A percentile compares a stretch with the other conserved stretches of the same genome.
These are phyloP conservation scores for Russula ochroleuca DNA, from an alignment of 768 basidiomycete genomes.

Conservation along the genomic window DNA sequence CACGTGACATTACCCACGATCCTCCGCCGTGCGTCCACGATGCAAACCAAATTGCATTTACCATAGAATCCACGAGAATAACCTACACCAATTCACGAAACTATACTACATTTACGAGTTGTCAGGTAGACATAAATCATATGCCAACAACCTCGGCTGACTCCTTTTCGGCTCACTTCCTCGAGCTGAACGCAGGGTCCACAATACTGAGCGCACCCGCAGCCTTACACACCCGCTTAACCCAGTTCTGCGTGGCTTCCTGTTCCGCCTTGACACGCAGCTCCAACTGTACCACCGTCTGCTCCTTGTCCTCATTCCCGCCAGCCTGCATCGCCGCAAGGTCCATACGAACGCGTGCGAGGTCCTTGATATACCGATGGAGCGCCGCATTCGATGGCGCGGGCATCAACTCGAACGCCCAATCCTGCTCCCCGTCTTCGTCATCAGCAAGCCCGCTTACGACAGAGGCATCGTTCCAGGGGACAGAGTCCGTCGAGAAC, in stretches of 20 bases:
- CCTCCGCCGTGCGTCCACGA: too few relatives aligned
- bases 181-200: conserved; percentile 17
- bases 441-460: background rate
- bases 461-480: background rate
- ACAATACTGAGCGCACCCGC: conserved; percentile 20
- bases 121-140: too few relatives aligned
- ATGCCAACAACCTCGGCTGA: too few relatives aligned
- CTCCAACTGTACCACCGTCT: background rate
- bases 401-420: conserved; percentile 8
- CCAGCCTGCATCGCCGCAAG: background rate
- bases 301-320: background rate
- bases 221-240: background rate
- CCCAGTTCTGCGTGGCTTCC: conserved; percentile 11
- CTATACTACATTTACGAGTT: too few relatives aligned
- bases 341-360: conserved; percentile 13
- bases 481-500: conserved; percentile 11
- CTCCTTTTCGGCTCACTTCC: conserved; percentile 1
- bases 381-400: conserved; percentile 13
- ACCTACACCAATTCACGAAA: too few relatives aligned
- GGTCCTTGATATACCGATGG: conserved; percentile 18
- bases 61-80: too few relatives aligned
- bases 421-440: background rate
- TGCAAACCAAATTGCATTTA: too few relatives aligned
- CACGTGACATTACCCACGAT: too few relatives aligned
- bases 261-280: conserved; percentile 14